phyloP scores from a whole-genome alignment of 2,329 filamentous ascomycete genomes.

The Fusarium robinianum region DNA sequence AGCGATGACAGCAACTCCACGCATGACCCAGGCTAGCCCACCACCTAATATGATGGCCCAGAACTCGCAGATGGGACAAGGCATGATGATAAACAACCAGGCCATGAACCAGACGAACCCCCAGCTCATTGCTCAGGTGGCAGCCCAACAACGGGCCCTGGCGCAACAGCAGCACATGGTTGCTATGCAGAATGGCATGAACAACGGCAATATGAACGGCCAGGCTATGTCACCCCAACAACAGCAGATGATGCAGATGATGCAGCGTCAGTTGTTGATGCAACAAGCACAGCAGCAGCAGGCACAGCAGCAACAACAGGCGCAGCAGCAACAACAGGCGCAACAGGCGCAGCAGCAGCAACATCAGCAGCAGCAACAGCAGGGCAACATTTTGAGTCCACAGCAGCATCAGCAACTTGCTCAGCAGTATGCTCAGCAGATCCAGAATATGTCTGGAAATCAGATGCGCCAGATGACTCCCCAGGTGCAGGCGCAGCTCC shows the following conservation, averaged over 20 bases:
- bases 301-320: constrained; percentile 41
- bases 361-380: constrained; percentile 36
- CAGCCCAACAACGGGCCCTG: constrained; percentile 53
- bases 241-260: constrained; percentile 44
- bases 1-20: constrained; percentile 60
- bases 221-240: constrained; percentile 46
- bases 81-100: constrained; percentile 58
- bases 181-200: constrained; percentile 45
- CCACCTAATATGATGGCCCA: constrained; percentile 63
- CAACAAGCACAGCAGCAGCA: constrained; percentile 48
- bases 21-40: constrained; percentile 66
- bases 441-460: constrained; percentile 47
- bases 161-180: constrained; percentile 52
- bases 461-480: constrained; percentile 43
- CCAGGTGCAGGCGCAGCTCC: constrained; percentile 44
- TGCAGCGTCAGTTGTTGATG: constrained; percentile 46
- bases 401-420: constrained; percentile 49
- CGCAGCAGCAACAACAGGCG: constrained; percentile 37
- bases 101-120: constrained; percentile 46
- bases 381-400: constrained; percentile 48
- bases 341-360: constrained; percentile 40
- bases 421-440: constrained; percentile 50
- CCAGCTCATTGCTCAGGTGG: constrained; percentile 51
- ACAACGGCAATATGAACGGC: constrained; percentile 44
- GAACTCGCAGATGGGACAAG: constrained; percentile 56